Base-by-base conservation (phyloP, 495 filamentous ascomycete species). In the Daldinia loculata region DNA sequence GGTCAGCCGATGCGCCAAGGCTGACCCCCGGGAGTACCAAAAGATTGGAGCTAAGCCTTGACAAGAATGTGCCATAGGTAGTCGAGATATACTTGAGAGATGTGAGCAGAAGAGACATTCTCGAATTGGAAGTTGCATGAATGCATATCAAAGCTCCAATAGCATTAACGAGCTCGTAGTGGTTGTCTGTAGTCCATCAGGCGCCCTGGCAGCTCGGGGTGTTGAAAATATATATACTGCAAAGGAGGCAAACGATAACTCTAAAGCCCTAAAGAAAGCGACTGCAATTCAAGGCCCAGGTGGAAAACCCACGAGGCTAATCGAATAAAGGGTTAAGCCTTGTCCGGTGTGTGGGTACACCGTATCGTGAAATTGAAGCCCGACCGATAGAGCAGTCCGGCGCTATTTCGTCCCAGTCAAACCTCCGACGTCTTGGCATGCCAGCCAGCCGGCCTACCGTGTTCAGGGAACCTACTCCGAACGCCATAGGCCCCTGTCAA, bases 51-150 rank as follows among this genome's bases (percentile, higher is more conserved):
- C 72, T 76, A 76, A 56, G 62, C 75, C 72, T 52, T 67, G 75
- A 76, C 58, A 67, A 76, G 75, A 76, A 76, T 76, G 75, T 76
- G 75, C 56, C 56, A 72, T 72, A 51, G 38, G 70, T 72, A 51
- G 38, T 66, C 58, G 45, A 69, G 61, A 69, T 53, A 50, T 39
- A 62, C 58, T 39, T 24, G 56, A 32, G 34, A 63, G 57, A 51
- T 53, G 48, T 29, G 45, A 61, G 38, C 9, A 69, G 29, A 39
- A 63, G 17, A 63, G 62, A 63, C 57, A 69, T 59, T 62, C 70
- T 66, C 52, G 50, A 73, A 69, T 45, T 62, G 70, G 70, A 69
- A 73, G 70, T 48, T 66, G 58, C 57, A 32, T 69, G 2, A 26
- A 61, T 48, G 30, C 56, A 65, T 17, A n/a, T 11, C 34, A n/a